Base-by-base conservation (phyloP, 352 stramenopile genomes). In the Thraustochytrium aureum region DNA sequence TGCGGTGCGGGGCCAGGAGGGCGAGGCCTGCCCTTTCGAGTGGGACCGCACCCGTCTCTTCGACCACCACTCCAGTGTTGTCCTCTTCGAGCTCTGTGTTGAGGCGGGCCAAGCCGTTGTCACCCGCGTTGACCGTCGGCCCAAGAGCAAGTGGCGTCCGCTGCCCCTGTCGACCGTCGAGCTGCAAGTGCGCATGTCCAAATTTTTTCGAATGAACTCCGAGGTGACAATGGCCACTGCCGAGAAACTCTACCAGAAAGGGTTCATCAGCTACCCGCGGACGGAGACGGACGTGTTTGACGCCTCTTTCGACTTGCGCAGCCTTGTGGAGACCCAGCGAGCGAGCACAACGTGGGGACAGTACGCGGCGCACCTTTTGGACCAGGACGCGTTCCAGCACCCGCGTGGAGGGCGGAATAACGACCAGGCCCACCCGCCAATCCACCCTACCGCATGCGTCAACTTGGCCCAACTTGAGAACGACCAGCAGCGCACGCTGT, bases 221-320 rank as follows among this genome's bases (percentile, higher is more conserved):
- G 96, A 99, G 85, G 89, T 91, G 72, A 93, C 95, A 0, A 99
- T 99, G 96, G 92, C 94, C 69, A 91, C 92, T 2, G 94, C 94
- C 26, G 95, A 99, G 85, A 90, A 87, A 62, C 87, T 99, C 35
- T 99, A 99, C 87, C 96, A 99, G 86, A 92, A 97, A 82, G 97
- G 97, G 32, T 93, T 96, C 33, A 92, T 99, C 75, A 98, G 91
- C 75, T 99, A 99, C 84, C 97, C 97, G 12, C 90, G 97, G 75
- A 99, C 97, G 2, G 97, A 99, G 86, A 99, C 97, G 12, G 97
- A 99, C 87, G 94, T 92, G 64, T 99, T 99, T 86, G 94, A 96
- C 81, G 89, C 92, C 81, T 89, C 90, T 42, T 95, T 92, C 5
- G 92, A 98, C 82, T 84, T 98, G n/a, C 87, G 88, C 62, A 86